Evolutionary conservation across 139 green algal species (phyloP), one percentile per base, ranked within the genome.

Genomic region (Chlorella sp.): DNA sequence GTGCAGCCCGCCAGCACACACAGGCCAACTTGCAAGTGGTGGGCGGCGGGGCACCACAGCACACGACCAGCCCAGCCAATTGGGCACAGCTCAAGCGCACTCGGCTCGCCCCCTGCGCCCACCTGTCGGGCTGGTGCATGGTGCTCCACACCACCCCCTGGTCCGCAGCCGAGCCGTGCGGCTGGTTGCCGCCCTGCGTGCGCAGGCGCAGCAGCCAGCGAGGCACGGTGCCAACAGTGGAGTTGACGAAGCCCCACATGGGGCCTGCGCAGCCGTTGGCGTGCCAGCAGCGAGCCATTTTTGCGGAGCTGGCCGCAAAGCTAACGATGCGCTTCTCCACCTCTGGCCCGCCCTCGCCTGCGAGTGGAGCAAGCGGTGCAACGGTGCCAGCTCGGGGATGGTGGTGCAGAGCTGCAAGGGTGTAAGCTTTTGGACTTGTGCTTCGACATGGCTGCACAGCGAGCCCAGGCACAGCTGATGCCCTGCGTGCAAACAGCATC

Each of bases 81-180:
- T 7, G 7, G 8, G 46, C 46, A 54, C 46, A 17, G 46, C 11
- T 11, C 51, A 60, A 26, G 51, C 51, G 24, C 13, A 60, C 51
- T 26, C 16, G 14, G 13, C 9, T 26, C 11, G 51, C 51, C 51
- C 51, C 8, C 14, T 11, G 13, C 24, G 38, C 68, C 6, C 68
- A 48, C 68, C 68, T 41, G 19, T n/a, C 38, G 28, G 68, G 68
- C 68, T 75, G 68, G 68, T 75, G 38, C 68, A 75, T 75, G 68
- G 24, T 41, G 17, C 68, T 26, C 68, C 68, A 75, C 30, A 75
- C 13, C 24, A n/a, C 5, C 20, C 30, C 68, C 38, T 75, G 68
- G 34, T 44, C 68, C 38, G 48, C 20, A 0, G 68, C 19, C 4
- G 68, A 19, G 36, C 19, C 36, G 34, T 46, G 68, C 68, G 44